Evolutionary conservation across 441 rosid genomes (phyloP).

Genomic region (Pelargonium cotyledonis): DNA sequence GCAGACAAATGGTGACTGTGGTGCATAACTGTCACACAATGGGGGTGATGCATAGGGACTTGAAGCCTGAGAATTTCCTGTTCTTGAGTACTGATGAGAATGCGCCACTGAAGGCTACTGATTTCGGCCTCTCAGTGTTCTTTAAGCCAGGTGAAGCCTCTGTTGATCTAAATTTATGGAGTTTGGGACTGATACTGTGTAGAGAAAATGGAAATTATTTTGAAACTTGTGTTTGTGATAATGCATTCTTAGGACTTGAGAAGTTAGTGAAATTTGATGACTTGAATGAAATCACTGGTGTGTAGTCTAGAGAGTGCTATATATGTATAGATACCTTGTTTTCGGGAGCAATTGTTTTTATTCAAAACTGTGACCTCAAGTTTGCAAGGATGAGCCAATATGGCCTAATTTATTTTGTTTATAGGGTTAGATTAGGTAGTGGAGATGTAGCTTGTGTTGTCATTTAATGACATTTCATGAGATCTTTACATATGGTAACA

Average conservation of each 20-base stretch:
- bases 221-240: not conserved
- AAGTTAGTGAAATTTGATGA: not conserved
- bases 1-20: conserved; percentile 64
- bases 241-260: not conserved
- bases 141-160: conserved; percentile 44
- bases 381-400: no score
- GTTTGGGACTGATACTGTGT: not conserved
- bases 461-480: not conserved
- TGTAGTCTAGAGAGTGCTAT: no score
- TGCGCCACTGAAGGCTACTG: conserved; percentile 66
- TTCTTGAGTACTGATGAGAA: conserved; percentile 43
- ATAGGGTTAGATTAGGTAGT: not conserved
- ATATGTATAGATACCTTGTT: no score
- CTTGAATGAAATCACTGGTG: no score
- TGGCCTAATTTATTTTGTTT: not conserved
- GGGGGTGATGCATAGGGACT: conserved; percentile 86
- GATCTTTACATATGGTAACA: not conserved
- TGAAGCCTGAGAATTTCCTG: conserved; percentile 71
- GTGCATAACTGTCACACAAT: conserved; percentile 65
- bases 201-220: not conserved
- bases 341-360: no score
- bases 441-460: not conserved
- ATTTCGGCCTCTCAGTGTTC: conserved; percentile 62
- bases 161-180: conserved; percentile 3
- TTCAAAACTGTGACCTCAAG: no score